Evolutionary conservation across 2,329 filamentous ascomycete genomes (phyloP), one percentile per base, ranked within the genome.

Genomic region (Colletotrichum sublineola): DNA sequence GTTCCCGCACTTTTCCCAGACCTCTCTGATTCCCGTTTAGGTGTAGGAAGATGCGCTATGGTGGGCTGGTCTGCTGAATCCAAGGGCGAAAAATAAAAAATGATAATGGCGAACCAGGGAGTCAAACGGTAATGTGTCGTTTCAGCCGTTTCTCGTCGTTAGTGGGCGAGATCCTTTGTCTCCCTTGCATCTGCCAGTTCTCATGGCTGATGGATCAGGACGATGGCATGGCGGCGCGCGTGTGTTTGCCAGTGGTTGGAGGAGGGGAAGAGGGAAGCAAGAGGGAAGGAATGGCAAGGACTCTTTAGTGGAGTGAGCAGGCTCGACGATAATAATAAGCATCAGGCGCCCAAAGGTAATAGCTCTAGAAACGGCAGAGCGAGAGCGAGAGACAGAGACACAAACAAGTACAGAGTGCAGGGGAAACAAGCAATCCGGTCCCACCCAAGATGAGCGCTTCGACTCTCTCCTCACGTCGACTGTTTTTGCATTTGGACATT

Each of bases 211-310:
- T 65, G 63, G 61, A 64, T 70, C 70, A 74, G 72, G 71, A 55
- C 33, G 67, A 61, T 77, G 75, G 76, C 77, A 79, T 79, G 76
- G 73, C 75, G 74, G 76, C 74, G 74, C 36, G 33, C 60, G 60
- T 40, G 44, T 40, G 46, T 68, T 73, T 73, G 75, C n/a, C n/a
- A 46, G 55, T 29, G 57, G 42, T n/a, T 46, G 48, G 42, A 62
- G 38, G 42, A 48, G 46, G 20, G 44, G 7, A 67, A 56, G 61
- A 63, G 56, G 52, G 36, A 69, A 58, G 38, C n/a, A 62, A 66
- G 56, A 73, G 62, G 53, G 61, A 42, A 69, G 40, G 46, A 53
- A 9, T 24, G 52, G 20, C 36, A 62, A 7, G 18, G 20, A 44
- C 20, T 3, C 42, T 46, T 14, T 38, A 58, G 65, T 66, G 72